A percentile compares a stretch with the other conserved stretches of the same genome.
Evolutionary conservation across 2,329 filamentous ascomycete species (phyloP).

Genomic region (Hymenoscyphus salicellus): DNA sequence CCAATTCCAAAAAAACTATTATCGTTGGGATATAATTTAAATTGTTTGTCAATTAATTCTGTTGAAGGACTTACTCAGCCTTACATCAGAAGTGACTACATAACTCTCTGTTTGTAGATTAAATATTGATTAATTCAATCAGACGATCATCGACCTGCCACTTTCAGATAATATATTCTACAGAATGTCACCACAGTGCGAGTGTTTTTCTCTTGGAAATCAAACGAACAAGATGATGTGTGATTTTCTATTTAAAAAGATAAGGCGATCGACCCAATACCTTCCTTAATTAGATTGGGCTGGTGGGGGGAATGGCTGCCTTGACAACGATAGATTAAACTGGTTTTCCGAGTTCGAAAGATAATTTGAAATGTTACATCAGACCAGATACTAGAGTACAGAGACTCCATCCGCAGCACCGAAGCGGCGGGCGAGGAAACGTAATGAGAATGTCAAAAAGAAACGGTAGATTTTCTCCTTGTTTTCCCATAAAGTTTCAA

Average conservation of each 20-base stretch:
- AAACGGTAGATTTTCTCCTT: background rate
- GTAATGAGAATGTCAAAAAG: background rate
- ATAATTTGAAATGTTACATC: conserved; percentile 8
- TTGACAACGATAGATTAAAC: conserved; percentile 1
- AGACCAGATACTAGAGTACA: conserved; percentile 1
- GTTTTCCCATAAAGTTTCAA: background rate
- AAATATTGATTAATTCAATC: conserved; percentile 11
- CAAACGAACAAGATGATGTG: background rate
- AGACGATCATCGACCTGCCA: conserved; percentile 5
- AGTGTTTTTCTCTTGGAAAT: background rate
- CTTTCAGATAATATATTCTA: conserved; percentile 5
- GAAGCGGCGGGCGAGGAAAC: background rate
- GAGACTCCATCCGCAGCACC: background rate
- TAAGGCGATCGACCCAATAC: background rate
- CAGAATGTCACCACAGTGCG: background rate
- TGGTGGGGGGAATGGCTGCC: background rate
- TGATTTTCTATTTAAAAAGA: conserved; percentile 8
- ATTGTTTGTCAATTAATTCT: conserved; percentile 2
- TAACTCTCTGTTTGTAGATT: conserved; percentile 3
- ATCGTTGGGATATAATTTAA: conserved; percentile 6
- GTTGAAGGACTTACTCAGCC: conserved; percentile 4
- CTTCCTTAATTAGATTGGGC: background rate
- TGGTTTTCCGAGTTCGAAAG: background rate
- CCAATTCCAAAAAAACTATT: background rate
- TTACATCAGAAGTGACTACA: background rate